phyloP scores from a whole-genome alignment of 164 flowering plant species.

The Vitis labrusca region DNA sequence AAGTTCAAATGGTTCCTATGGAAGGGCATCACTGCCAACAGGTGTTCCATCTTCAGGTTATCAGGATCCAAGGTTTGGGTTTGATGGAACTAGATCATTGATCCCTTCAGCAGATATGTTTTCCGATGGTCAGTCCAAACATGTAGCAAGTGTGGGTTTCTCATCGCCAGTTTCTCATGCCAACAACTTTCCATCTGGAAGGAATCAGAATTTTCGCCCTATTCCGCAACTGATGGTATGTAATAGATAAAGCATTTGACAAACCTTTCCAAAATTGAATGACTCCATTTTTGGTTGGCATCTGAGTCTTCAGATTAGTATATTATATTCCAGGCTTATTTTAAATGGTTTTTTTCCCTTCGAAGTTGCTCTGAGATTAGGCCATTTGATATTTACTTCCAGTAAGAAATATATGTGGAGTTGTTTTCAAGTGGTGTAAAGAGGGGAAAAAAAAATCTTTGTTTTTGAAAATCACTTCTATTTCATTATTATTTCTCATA shows the following conservation, averaged over 20 bases:
- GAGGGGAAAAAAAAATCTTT: too few species aligned
- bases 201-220: slow-evolving; percentile 49
- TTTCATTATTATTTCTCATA: background rate
- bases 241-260: background rate
- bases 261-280: too few species aligned
- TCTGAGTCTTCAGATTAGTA: too few species aligned
- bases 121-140: slow-evolving; percentile 38
- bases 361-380: too few species aligned
- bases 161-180: slow-evolving; percentile 26
- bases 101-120: slow-evolving; percentile 45
- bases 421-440: too few species aligned
- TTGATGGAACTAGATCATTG: slow-evolving; percentile 39
- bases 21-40: slow-evolving; percentile 36
- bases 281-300: too few species aligned
- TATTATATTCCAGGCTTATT: too few species aligned
- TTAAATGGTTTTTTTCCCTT: too few species aligned
- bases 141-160: slow-evolving; percentile 24
- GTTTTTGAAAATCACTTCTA: too few species aligned
- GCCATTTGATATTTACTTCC: too few species aligned
- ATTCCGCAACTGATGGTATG: slow-evolving; percentile 54
- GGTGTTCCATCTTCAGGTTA: slow-evolving; percentile 35
- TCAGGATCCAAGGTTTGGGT: slow-evolving; percentile 52
- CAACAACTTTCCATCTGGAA: slow-evolving; percentile 29
- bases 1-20: slow-evolving; percentile 39
- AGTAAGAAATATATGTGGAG: too few species aligned